These are phyloP conservation scores for Colletotrichum musicola DNA, from an alignment of 2,329 filamentous ascomycete genomes.

Conservation along the genomic window DNA sequence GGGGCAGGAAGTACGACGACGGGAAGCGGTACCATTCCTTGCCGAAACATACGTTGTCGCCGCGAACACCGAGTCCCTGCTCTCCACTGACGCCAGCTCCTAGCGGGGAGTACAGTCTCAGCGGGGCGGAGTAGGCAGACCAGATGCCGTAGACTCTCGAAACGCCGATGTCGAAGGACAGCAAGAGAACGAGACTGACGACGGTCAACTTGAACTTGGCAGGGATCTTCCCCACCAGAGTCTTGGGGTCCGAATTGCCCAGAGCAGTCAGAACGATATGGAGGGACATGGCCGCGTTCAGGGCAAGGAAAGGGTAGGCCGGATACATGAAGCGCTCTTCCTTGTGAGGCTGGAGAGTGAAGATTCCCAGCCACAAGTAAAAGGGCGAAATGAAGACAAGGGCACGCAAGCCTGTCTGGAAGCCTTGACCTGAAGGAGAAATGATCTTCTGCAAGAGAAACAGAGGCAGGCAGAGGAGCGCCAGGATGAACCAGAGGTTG, in stretches of 20 bases:
- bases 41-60: constrained; percentile 85
- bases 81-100: constrained; percentile 61
- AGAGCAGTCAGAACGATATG: constrained; percentile 84
- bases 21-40: constrained; percentile 99
- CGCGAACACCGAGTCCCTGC: constrained; percentile 65
- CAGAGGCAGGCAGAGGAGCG: constrained; percentile 79
- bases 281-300: constrained; percentile 88
- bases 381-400: constrained; percentile 86
- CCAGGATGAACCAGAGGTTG: constrained; percentile 91
- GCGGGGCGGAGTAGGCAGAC: constrained; percentile 85
- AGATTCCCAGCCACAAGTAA: constrained; percentile 94
- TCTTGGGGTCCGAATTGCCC: constrained; percentile 76
- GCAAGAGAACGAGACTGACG: constrained; percentile 71
- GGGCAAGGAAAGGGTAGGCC: constrained; percentile 87
- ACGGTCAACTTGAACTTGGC: constrained; percentile 77
- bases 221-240: constrained; percentile 78
- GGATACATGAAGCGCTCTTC: constrained; percentile 99
- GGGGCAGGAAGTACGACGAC: constrained; percentile 89
- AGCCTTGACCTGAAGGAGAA: constrained; percentile 70
- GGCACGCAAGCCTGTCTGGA: constrained; percentile 79
- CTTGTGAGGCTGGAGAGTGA: constrained; percentile 94
- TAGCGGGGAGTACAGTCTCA: constrained; percentile 77
- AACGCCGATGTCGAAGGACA: constrained; percentile 75
- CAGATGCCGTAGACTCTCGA: constrained; percentile 82
- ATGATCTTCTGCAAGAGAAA: constrained; percentile 79